These are phyloP conservation scores for Daphne laureola DNA, from an alignment of 441 rosid genomes.

Conservation along the genomic window DNA sequence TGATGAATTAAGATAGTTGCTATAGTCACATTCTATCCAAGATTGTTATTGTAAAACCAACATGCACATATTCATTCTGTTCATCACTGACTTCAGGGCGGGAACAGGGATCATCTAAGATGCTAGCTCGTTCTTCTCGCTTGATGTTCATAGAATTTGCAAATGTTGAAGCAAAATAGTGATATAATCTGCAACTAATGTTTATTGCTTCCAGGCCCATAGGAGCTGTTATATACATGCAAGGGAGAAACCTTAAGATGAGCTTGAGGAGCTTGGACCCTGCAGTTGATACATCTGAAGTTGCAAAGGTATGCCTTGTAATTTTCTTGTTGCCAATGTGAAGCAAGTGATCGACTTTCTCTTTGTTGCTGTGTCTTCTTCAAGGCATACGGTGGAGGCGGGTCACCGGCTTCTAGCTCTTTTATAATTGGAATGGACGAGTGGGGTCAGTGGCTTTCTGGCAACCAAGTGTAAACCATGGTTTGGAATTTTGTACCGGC, in stretches of 20 bases:
- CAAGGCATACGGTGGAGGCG: conserved; percentile 87
- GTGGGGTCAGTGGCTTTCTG: conserved; percentile 56
- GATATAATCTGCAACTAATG: too few species aligned
- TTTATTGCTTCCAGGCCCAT: conserved; percentile 41
- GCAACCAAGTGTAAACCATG: conserved; percentile 17
- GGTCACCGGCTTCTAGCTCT: conserved; percentile 58
- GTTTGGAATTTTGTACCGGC: conserved; percentile 4
- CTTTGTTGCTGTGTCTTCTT: conserved; percentile 11
- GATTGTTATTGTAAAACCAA: too few species aligned
- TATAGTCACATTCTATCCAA: too few species aligned
- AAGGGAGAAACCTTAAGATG: conserved; percentile 64
- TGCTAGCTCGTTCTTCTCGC: not conserved
- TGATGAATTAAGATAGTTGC: too few species aligned
- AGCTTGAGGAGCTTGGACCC: conserved; percentile 62
- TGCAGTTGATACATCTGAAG: conserved; percentile 55
- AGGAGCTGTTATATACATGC: conserved; percentile 67
- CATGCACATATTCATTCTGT: too few species aligned
- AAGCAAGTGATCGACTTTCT: conserved; percentile 4
- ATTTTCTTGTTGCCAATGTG: conserved; percentile 3
- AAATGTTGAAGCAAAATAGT: not conserved
- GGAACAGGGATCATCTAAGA: not conserved
- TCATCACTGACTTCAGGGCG: too few species aligned
- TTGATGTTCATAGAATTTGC: conserved; percentile 6
- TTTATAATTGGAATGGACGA: conserved; percentile 83
- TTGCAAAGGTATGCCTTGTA: conserved; percentile 55